Evolutionary conservation across 495 filamentous ascomycete species (phyloP), one percentile per base, ranked within the genome.

Genomic region (Beverwykella pulmonaria): DNA sequence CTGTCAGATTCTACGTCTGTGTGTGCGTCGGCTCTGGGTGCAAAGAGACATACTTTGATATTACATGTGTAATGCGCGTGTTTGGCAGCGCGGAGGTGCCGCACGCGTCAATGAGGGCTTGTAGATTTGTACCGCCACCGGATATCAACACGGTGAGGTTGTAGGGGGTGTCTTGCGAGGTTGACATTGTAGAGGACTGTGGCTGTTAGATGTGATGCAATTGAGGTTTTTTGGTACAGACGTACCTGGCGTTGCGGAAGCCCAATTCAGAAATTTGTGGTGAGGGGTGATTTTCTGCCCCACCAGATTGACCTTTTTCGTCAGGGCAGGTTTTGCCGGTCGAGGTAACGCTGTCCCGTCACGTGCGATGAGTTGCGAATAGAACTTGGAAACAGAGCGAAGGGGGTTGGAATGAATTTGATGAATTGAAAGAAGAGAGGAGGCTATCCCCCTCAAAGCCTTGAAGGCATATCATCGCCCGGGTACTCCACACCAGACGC

Each of bases 61-160:
- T 84, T 8, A 97, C 90, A 46, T 89, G 87, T 30, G 89, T 76
- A 68, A 97, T 90, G 30, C 78, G 80, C 41, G 86, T 78, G 65
- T 83, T 75, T 61, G 89, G 84, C 59, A 91, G 82, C 8, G 76
- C 71, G 22, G 78, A 76, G 19, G 80, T 76, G 32, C 78, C 75
- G 50, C 84, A 79, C 52, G 89, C 88, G 76, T 96, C 89, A 71
- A 97, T 94, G 41, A 97, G 83, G 32, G 92, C 92, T 80, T 96
- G 92, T 25, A 98, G 86, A 74, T 97, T 97, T 53, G 90, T 85
- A 66, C 93, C 93, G 68, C 83, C 87, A 73, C 90, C 93, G 61
- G 88, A 93, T 56, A 92, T 90, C 59, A 91, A 82, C 58, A 90
- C 82, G 41, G 86, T 85, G 48, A 88, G 75, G 30, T 65, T 64